These are phyloP conservation scores for Xylariaceae sp. DNA, from an alignment of 2,329 filamentous ascomycete genomes.

Conservation along the genomic window DNA sequence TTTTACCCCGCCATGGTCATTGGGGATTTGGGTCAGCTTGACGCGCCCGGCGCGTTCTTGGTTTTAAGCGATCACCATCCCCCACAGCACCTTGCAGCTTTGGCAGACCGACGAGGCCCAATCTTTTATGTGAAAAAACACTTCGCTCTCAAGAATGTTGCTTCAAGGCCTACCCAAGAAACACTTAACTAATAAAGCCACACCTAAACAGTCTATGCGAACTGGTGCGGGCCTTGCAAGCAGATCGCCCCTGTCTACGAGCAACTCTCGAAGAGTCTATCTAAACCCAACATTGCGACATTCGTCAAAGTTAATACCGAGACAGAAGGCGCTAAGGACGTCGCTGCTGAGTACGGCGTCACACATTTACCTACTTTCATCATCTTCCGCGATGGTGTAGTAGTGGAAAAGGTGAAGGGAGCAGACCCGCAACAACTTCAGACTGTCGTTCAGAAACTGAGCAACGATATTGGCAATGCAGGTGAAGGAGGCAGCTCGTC, in stretches of 20 bases:
- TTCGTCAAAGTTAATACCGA: slow-evolving; percentile 89
- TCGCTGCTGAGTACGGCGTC: slow-evolving; percentile 70
- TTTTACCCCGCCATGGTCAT: slow-evolving; percentile 26
- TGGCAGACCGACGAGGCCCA: too few species aligned
- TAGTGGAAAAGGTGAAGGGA: slow-evolving; percentile 66
- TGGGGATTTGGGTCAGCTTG: slow-evolving; percentile 7
- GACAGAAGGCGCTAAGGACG: slow-evolving; percentile 55
- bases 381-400: slow-evolving; percentile 69
- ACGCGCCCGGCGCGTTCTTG: slow-evolving; percentile 11
- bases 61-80: not conserved
- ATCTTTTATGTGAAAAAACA: not conserved
- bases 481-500: slow-evolving; percentile 38
- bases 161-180: slow-evolving; percentile 10
- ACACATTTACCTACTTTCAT: slow-evolving; percentile 87
- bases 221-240: slow-evolving; percentile 82
- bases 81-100: not conserved
- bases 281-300: slow-evolving; percentile 66
- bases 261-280: slow-evolving; percentile 65
- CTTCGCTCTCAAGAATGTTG: not conserved
- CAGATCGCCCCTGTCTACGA: slow-evolving; percentile 81
- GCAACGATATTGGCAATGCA: slow-evolving; percentile 58
- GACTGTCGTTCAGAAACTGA: slow-evolving; percentile 66
- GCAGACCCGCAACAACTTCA: slow-evolving; percentile 69
- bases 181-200: slow-evolving; percentile 21
- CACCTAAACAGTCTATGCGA: slow-evolving; percentile 68